These are phyloP conservation scores for Macaranga tanarius DNA, from an alignment of 441 rosid genomes.

Conservation along the genomic window DNA sequence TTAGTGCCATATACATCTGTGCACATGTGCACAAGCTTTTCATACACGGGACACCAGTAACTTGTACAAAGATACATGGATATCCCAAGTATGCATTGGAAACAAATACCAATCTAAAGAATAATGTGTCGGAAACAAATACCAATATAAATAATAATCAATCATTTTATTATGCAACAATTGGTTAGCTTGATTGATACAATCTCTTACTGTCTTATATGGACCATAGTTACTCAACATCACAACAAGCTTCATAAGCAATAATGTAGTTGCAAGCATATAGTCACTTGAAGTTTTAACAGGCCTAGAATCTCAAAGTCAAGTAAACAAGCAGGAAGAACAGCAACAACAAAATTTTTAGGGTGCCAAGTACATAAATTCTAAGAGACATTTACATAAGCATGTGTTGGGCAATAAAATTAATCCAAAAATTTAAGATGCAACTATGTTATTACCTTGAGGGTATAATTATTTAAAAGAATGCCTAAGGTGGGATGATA, in stretches of 20 bases:
- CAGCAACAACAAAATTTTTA: neutral
- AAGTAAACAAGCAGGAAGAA: neutral
- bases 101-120: neutral
- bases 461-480: neutral
- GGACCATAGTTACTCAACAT: neutral
- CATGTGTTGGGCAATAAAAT: neutral
- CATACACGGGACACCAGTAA: neutral
- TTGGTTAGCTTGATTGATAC: neutral
- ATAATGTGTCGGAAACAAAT: neutral
- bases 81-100: neutral
- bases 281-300: neutral
- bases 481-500: neutral
- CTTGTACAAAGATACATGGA: neutral
- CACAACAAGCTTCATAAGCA: neutral
- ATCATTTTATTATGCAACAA: neutral
- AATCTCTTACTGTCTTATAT: neutral
- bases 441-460: neutral
- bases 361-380: neutral
- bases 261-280: neutral
- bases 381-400: neutral
- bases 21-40: neutral
- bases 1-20: neutral
- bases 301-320: neutral
- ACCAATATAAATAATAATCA: neutral
- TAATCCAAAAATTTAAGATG: neutral